phyloP scores from a whole-genome alignment of 2,329 filamentous ascomycete genomes.

The Boeremia exigua region DNA sequence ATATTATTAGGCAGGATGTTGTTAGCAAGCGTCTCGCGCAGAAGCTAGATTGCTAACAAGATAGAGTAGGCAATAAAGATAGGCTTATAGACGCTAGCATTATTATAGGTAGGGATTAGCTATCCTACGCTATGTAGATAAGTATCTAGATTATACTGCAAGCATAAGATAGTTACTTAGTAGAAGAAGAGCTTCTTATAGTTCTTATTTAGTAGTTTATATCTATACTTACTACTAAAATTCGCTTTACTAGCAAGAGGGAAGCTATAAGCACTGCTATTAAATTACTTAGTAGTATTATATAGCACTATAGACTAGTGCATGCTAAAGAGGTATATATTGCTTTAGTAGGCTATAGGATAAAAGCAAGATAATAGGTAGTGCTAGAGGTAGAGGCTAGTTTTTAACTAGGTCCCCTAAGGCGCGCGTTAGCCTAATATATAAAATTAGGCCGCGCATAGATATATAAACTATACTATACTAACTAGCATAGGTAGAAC shows the following conservation, averaged over 20 bases:
- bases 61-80: conserved; percentile 1
- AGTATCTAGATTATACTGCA: background rate
- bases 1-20: background rate
- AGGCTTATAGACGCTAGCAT: background rate
- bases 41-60: background rate
- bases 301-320: too few species aligned
- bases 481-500: too few species aligned
- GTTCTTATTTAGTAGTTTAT: too few species aligned
- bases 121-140: background rate
- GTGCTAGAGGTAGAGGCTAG: too few species aligned
- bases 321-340: too few species aligned
- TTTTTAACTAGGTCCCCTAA: too few species aligned
- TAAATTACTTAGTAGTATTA: too few species aligned
- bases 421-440: too few species aligned
- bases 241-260: background rate
- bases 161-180: background rate
- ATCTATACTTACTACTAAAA: background rate
- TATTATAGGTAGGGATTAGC: background rate
- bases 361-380: too few species aligned
- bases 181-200: background rate
- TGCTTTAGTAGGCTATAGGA: too few species aligned
- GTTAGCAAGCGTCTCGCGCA: background rate
- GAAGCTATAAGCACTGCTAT: background rate
- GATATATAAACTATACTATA: too few species aligned
- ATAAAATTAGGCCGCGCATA: too few species aligned